Base-by-base conservation (phyloP, 306 rosid species). In the Cotoneaster glaucophyllus region DNA sequence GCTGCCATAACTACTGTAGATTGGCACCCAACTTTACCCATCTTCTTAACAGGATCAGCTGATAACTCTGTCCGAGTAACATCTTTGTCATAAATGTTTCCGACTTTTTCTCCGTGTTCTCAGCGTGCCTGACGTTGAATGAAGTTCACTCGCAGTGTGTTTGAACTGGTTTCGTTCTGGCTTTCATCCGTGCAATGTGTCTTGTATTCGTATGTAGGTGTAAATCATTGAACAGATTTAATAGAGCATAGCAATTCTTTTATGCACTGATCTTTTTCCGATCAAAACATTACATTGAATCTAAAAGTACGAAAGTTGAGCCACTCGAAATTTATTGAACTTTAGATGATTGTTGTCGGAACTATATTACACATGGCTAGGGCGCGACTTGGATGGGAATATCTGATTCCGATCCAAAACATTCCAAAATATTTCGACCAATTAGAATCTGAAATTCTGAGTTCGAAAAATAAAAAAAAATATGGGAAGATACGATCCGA, bases 11-110 rank as follows among this genome's bases (percentile, higher is more conserved):
- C 98, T 32, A 87, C 98, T 11, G 97, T 94, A 37, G 98, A 91
- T 86, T 94, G 98, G 98, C 98, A 91, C 86, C 98, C 96, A 0
- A 94, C 93, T 1, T 74, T 88, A 82, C 97, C 98, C 43, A 83
- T 94, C 80, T 94, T 86, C 82, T 82, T 94, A 86, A 91, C 97
- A 26, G 98, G 97, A 78, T 94, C 98, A 22, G 97, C 98, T 17
- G 97, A 94, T 71, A 92, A 94, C 84, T 91, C 96, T 3, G 97
- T 94, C 31, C 87, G 93, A 48, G 97, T 94, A 32, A 87, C 97
- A 21, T 88, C 98, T 26, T 77, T 88, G 65, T 77, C 82, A 14
- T 93, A 85, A 84, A n/a, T 12, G 41, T 17, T 25, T 13, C 74
- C 58, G 48, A 29, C 70, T 37, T 3, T 64, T 53, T 74, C 71